Base-by-base conservation (phyloP, 1,284 basidiomycete species). In the Cryptococcus hybrid region DNA sequence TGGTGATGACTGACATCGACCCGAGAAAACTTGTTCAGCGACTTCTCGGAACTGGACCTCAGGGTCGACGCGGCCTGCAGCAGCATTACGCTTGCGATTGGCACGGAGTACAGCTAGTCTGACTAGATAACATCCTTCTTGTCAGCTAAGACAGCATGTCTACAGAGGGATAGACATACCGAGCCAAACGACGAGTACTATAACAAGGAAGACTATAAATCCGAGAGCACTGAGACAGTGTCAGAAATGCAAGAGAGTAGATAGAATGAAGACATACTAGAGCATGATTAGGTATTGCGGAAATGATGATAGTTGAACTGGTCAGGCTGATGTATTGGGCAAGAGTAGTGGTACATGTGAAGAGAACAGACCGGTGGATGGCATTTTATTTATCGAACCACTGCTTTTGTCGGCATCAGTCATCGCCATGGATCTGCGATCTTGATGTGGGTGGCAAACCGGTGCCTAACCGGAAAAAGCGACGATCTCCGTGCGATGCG, bases 111-210 rank as follows among this genome's bases (percentile, higher is more conserved):
- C 34, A 13, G 38, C 12, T 7, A 56, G 11, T 43, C 58, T 54
- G 40, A 59, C 58, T 59, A 34, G 7, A 36, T 12, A 11, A 9
- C 34, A 40, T n/a, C 36, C 13, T 7, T n/a, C n/a, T 11, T 40
- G 44, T 44, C 15, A 45, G 46, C 12, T 34, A 36, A 30, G 39
- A 9, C n/a, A 30, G 30, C 38, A 47, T 15, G 30, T 42, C 40
- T 15, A 7, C 46, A 51, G n/a, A 30, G 40, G 3, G 35, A 40
- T 46, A 30, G 5, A n/a, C n/a, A 35, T 13, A 59, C 59, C 43
- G 35, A 62, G 36, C 56, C 56, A 65, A 2, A 65, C 40, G 24
- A 59, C n/a, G 15, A 65, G 3, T 46, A 65, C 57, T 39, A 54
- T 43, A n/a, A 61, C 15, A 13, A 65, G 49, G 36, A 63, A 30